A percentile compares a stretch with the other conserved stretches of the same genome.
Conservation (phyloP, 2,329 filamentous ascomycete genomes). For the Drechmeria coniospora region DNA sequence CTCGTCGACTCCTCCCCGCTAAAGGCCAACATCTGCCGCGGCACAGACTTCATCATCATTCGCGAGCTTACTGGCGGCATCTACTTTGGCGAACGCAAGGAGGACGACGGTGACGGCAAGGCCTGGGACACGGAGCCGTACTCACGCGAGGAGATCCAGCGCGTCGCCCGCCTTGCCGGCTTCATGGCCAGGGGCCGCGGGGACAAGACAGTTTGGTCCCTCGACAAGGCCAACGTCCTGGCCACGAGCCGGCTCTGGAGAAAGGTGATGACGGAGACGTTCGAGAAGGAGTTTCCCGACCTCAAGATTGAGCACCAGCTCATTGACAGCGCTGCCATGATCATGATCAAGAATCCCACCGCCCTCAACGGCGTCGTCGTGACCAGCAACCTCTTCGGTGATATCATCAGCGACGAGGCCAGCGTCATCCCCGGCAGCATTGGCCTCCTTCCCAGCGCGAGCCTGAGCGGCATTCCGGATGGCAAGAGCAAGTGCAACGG, state of each 20-base stretch:
- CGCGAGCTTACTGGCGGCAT: constrained; percentile 86
- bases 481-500: constrained; percentile 75
- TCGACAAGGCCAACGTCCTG: constrained; percentile 95
- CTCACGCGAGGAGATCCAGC: constrained; percentile 70
- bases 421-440: constrained; percentile 86
- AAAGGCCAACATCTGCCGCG: constrained; percentile 70
- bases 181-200: constrained; percentile 63
- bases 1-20: constrained; percentile 77
- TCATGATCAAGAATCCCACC: constrained; percentile 88
- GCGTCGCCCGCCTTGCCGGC: constrained; percentile 68
- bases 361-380: constrained; percentile 81
- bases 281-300: constrained; percentile 78
- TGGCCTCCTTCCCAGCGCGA: constrained; percentile 76
- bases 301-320: constrained; percentile 75
- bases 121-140: constrained; percentile 83
- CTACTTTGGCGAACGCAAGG: constrained; percentile 84
- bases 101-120: constrained; percentile 48
- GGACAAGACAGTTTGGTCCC: constrained; percentile 56
- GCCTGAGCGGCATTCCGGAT: constrained; percentile 72
- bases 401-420: constrained; percentile 92
- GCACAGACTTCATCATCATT: constrained; percentile 83
- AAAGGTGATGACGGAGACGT: constrained; percentile 70
- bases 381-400: constrained; percentile 87
- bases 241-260: constrained; percentile 84
- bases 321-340: constrained; percentile 93